These are phyloP conservation scores for Penicillium sp. DNA, from an alignment of 2,329 filamentous ascomycete genomes.

Conservation along the genomic window DNA sequence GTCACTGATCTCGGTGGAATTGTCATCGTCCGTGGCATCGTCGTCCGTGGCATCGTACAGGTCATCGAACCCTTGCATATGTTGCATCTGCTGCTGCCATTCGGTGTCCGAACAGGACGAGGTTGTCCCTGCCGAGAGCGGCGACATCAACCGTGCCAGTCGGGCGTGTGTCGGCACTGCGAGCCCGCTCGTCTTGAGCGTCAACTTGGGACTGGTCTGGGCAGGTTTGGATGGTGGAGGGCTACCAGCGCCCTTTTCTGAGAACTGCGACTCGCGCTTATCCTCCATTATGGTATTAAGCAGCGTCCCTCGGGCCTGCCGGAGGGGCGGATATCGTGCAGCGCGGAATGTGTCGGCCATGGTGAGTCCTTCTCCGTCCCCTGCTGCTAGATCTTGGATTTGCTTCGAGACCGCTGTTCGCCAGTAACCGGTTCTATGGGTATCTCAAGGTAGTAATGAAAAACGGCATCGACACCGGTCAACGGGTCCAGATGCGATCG, in stretches of 20 bases:
- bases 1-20: constrained; percentile 49
- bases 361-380: constrained; percentile 18
- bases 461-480: constrained; percentile 36
- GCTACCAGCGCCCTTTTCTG: constrained; percentile 17
- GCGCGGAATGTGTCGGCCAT: constrained; percentile 54
- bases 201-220: constrained; percentile 35
- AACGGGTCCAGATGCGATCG: constrained; percentile 27
- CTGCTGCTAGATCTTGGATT: constrained; percentile 32
- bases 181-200: constrained; percentile 36
- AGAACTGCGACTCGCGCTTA: constrained; percentile 35
- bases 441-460: constrained; percentile 25
- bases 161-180: constrained; percentile 24
- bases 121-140: constrained; percentile 34
- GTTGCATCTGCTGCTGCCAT: constrained; percentile 63
- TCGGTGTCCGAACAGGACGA: constrained; percentile 57
- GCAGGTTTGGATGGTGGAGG: constrained; percentile 10
- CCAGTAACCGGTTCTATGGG: constrained; percentile 26
- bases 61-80: constrained; percentile 78
- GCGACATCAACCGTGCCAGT: constrained; percentile 34
- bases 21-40: constrained; percentile 51
- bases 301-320: constrained; percentile 59
- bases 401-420: constrained; percentile 15
- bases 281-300: constrained; percentile 70
- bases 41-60: constrained; percentile 85
- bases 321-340: constrained; percentile 55